Base-by-base conservation (phyloP, 768 basidiomycete genomes). In the Amylocystis lapponica region DNA sequence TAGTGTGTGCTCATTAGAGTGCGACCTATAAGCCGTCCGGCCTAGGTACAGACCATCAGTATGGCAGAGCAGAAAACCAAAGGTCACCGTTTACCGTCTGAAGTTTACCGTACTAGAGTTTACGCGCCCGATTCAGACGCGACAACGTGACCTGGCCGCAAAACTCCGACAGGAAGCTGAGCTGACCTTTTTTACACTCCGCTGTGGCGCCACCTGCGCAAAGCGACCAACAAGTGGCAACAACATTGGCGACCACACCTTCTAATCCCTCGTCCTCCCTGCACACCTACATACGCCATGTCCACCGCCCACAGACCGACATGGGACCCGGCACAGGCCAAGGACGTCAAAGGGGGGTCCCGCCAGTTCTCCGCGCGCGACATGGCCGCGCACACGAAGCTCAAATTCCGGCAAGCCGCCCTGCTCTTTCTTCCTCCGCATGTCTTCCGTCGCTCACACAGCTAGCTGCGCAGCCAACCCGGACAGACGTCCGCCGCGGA, bases 321-420 rank as follows among this genome's bases (percentile, higher is more conserved):
- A 79, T 98, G 94, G 94, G 89, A 94, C 52, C 95, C 95, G 2
- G 93, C 94, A 0, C 89, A 94, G 65, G 95, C 89, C 26, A 80
- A 81, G 55, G 91, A 96, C 66, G 83, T 91, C 48, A 91, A 89
- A 61, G 86, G 87, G 3, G 91, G 90, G 45, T 93, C 92, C 39
- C 80, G 90, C 46, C 91, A 95, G 59, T 92, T 83, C 68, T 95
- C 92, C 4, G 85, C 89, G 58, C 79, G 88, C 49, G 92, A 96
- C 62, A 86, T 97, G 78, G 90, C 95, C 5, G 75, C 90, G 2
- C 88, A 97, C 63, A 99, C 95, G 2, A 95, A 96, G 66, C 85
- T 99, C 54, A 99, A 99, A 71, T 99, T 99, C 68, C 83, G 95
- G 83, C 88, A 46, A 43, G 76, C 59, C 16, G n/a, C 27, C 27